A percentile compares a stretch with the other conserved stretches of the same genome.
Evolutionary conservation across 2,329 filamentous ascomycete species (phyloP).

Genomic region (Fusarium buxicola): DNA sequence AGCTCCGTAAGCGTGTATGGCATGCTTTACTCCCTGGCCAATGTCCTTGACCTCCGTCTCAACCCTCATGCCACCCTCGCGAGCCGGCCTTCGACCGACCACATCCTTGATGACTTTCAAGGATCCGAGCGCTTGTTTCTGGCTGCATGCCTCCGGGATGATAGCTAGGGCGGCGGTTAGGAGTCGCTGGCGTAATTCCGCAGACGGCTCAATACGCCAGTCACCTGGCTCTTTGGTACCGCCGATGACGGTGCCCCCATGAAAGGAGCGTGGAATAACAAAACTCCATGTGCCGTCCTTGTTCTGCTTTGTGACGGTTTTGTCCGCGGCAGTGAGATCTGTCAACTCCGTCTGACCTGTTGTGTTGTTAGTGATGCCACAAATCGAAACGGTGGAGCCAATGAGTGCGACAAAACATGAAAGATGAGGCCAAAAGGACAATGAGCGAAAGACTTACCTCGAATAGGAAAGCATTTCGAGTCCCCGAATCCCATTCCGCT

Average conservation of each 20-base stretch:
- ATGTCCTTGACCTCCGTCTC: constrained; percentile 38
- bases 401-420: background rate
- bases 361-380: constrained; percentile 9
- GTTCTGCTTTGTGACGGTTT: constrained; percentile 69
- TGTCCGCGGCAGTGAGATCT: constrained; percentile 49
- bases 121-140: background rate
- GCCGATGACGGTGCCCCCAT: constrained; percentile 73
- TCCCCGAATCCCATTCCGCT: constrained; percentile 52
- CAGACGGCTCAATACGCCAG: constrained; percentile 63
- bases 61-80: constrained; percentile 60
- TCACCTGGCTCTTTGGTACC: constrained; percentile 72
- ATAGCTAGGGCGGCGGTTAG: constrained; percentile 26
- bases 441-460: constrained; percentile 39
- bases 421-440: rapidly evolving
- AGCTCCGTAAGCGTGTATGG: constrained; percentile 69
- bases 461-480: constrained; percentile 48
- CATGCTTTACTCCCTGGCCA: constrained; percentile 20
- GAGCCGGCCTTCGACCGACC: constrained; percentile 59
- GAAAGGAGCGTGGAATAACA: constrained; percentile 69
- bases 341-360: constrained; percentile 54
- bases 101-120: constrained; percentile 56
- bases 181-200: constrained; percentile 56
- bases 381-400: rapidly evolving
- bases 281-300: constrained; percentile 73
- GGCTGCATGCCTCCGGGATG: constrained; percentile 21